A percentile compares a stretch with the other conserved stretches of the same genome.
phyloP scores from a whole-genome alignment of 108 stramenopile genomes.

The Aureococcus anophagefferens region DNA sequence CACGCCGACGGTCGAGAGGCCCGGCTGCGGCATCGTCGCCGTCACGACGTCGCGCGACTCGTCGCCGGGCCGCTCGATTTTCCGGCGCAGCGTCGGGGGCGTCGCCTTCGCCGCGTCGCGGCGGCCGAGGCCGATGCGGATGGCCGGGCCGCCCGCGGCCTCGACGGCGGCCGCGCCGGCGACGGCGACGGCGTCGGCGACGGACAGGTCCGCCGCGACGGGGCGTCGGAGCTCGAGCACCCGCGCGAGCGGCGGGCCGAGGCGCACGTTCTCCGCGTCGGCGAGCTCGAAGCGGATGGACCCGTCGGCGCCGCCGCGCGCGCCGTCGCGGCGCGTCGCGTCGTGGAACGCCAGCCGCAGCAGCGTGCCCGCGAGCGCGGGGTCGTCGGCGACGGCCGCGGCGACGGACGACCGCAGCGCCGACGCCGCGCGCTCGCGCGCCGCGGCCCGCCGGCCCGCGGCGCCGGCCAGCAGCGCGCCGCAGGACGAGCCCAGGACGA shows the following conservation, averaged over 20 bases:
- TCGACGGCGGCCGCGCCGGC: conserved; percentile 21
- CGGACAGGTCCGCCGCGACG: conserved; percentile 24
- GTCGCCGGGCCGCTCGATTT: neutral
- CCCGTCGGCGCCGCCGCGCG: neutral
- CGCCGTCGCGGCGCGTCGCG: neutral
- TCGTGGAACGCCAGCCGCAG: neutral
- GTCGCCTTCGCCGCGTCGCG: conserved; percentile 3
- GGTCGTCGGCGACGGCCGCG: neutral
- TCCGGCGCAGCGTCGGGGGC: neutral
- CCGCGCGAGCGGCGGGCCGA: neutral
- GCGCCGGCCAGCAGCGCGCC: no score
- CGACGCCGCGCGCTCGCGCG: no score
- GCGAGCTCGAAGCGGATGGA: neutral
- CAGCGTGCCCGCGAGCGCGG: neutral
- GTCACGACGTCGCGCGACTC: conserved; percentile 19
- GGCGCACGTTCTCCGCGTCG: neutral
- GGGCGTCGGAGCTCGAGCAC: conserved; percentile 33
- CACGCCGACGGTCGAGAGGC: conserved; percentile 4
- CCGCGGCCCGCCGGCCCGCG: no score
- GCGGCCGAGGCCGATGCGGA: conserved; percentile 14
- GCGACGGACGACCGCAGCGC: neutral
- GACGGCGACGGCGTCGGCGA: conserved; percentile 38
- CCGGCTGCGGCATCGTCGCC: conserved; percentile 22
- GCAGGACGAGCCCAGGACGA: no score
- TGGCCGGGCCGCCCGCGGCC: conserved; percentile 6